Evolutionary conservation across 2,329 filamentous ascomycete genomes (phyloP).

Genomic region (Aspergillus chevalieri): DNA sequence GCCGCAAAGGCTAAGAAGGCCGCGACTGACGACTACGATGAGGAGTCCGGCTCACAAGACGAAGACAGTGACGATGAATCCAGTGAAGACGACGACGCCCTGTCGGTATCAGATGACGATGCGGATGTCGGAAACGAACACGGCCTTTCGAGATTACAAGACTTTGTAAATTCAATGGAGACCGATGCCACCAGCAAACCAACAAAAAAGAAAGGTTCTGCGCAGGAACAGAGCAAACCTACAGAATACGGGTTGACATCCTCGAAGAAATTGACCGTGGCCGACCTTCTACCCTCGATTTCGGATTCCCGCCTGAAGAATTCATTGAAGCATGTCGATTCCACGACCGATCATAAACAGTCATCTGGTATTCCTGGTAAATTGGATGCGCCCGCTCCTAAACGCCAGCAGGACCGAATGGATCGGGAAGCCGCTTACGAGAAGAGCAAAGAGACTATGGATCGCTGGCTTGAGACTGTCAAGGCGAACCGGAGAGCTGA

Average conservation of each 20-base stretch:
- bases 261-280: constrained; percentile 64
- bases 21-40: constrained; percentile 26
- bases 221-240: constrained; percentile 58
- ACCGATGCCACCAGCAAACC: constrained; percentile 31
- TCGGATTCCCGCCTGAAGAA: constrained; percentile 71
- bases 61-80: constrained; percentile 19
- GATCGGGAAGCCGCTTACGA: constrained; percentile 78
- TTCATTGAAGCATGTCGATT: constrained; percentile 65
- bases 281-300: constrained; percentile 67
- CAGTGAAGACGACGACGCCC: constrained; percentile 45
- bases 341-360: constrained; percentile 43
- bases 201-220: constrained; percentile 35
- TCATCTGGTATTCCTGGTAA: constrained; percentile 57
- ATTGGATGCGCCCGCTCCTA: constrained; percentile 74
- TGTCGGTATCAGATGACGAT: constrained; percentile 40
- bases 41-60: constrained; percentile 37
- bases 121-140: constrained; percentile 38
- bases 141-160: constrained; percentile 59
- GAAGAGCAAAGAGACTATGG: constrained; percentile 84
- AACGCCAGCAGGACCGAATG: constrained; percentile 77
- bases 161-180: constrained; percentile 62
- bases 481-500: constrained; percentile 90
- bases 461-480: constrained; percentile 90
- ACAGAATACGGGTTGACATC: constrained; percentile 54
- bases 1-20: constrained; percentile 22